A percentile compares a stretch with the other conserved stretches of the same genome.
These are phyloP conservation scores for Rhizopus arrhizus DNA, from an alignment of 371 early-diverging fungal genomes.

Conservation along the genomic window DNA sequence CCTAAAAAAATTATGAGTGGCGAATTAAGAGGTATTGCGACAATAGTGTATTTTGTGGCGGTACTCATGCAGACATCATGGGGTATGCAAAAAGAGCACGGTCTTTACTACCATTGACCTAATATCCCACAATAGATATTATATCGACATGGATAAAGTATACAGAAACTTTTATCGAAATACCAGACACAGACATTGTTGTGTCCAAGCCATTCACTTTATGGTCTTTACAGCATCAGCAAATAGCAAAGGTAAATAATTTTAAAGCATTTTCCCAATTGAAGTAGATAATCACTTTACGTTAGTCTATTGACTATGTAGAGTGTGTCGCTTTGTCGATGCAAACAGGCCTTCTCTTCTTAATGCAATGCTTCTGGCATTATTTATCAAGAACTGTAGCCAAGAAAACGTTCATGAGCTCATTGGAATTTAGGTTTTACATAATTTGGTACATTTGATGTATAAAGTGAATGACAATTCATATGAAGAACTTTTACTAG, in stretches of 20 bases:
- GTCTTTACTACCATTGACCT: background rate
- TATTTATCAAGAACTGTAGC: slow-evolving; percentile 44
- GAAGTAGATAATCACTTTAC: slow-evolving; percentile 16
- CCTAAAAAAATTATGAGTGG: slow-evolving; percentile 38
- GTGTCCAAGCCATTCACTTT: slow-evolving; percentile 36
- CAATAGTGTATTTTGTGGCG: slow-evolving; percentile 43
- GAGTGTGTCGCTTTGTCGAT: slow-evolving; percentile 35
- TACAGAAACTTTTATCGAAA: slow-evolving; percentile 34
- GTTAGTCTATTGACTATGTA: slow-evolving; percentile 37
- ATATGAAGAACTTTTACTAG: slow-evolving; percentile 15
- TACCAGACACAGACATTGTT: slow-evolving; percentile 21
- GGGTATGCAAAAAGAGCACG: slow-evolving; percentile 31
- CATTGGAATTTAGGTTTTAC: slow-evolving; percentile 41
- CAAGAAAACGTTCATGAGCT: slow-evolving; percentile 43
- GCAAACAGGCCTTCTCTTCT: slow-evolving; percentile 37
- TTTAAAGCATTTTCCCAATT: slow-evolving; percentile 15
- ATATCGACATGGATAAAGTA: slow-evolving; percentile 56
- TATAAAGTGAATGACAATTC: background rate
- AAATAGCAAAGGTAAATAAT: slow-evolving; percentile 33
- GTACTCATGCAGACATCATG: slow-evolving; percentile 43
- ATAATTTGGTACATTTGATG: slow-evolving; percentile 36
- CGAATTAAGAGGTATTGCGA: slow-evolving; percentile 50
- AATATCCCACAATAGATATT: slow-evolving; percentile 25
- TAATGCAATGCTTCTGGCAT: slow-evolving; percentile 51
- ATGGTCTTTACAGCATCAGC: slow-evolving; percentile 43